Conservation (phyloP, 2,329 filamentous ascomycete genomes). For the Dactylellina sp. region DNA sequence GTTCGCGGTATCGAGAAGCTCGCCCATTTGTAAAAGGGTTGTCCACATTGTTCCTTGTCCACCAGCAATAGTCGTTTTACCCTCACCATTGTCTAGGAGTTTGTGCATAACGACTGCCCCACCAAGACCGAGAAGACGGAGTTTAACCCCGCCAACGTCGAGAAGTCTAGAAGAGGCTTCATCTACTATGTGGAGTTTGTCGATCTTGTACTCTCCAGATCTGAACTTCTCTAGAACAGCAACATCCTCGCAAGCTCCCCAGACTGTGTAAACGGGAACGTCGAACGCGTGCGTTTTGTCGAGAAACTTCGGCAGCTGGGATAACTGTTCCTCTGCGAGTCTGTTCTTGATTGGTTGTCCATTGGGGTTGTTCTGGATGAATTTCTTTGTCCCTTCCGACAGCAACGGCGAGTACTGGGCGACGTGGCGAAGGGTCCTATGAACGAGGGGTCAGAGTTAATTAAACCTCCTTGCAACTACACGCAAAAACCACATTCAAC, state of each 20-base stretch:
- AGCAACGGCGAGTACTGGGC: conserved; percentile 98
- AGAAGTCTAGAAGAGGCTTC: conserved; percentile 95
- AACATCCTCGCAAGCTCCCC: conserved; percentile 98
- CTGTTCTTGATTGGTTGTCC: conserved; percentile 68
- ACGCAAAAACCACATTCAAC: conserved; percentile 33
- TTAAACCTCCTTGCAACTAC: conserved; percentile 44
- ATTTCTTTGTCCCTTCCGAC: conserved; percentile 78
- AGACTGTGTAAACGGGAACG: conserved; percentile 97
- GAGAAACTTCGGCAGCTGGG: conserved; percentile 89
- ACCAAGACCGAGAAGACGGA: conserved; percentile 90
- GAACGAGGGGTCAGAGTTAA: conserved; percentile 44
- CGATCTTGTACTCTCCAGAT: conserved; percentile 96
- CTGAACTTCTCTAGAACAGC: conserved; percentile 96
- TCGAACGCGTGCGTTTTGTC: conserved; percentile 90
- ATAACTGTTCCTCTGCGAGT: conserved; percentile 76
- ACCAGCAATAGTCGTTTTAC: conserved; percentile 95
- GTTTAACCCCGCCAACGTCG: conserved; percentile 94
- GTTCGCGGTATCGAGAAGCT: conserved; percentile 96
- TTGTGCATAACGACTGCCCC: conserved; percentile 99
- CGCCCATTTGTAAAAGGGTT: conserved; percentile 95
- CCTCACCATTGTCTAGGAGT: conserved; percentile 98
- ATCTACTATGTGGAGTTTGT: conserved; percentile 97
- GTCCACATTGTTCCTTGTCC: conserved; percentile 99
- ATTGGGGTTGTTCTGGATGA: conserved; percentile 69
- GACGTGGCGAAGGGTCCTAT: conserved; percentile 94